These are phyloP conservation scores for Penicillium flavigenum DNA, from an alignment of 495 filamentous ascomycete species.

Conservation along the genomic window DNA sequence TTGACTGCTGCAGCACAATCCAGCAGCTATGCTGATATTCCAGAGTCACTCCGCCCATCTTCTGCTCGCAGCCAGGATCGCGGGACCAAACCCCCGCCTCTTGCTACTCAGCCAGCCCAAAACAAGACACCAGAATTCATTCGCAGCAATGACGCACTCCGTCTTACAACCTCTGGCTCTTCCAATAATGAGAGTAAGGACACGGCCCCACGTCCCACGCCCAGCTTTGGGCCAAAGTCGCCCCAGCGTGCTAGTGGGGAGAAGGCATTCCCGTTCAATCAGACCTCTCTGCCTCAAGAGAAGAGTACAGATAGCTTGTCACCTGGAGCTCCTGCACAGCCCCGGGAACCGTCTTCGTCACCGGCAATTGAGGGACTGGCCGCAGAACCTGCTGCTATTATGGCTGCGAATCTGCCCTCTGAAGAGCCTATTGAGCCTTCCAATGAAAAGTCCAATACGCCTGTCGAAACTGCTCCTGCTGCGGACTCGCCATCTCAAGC, in stretches of 20 bases:
- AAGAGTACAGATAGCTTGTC: constrained; percentile 8
- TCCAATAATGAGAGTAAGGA: constrained; percentile 26
- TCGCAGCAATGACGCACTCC: constrained; percentile 33
- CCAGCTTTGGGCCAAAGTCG: constrained; percentile 27
- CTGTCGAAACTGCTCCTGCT: not conserved
- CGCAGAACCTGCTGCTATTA: constrained; percentile 19
- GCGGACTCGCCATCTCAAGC: not conserved
- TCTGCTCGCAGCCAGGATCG: constrained; percentile 34
- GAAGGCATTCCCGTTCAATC: constrained; percentile 18
- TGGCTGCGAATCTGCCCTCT: constrained; percentile 14
- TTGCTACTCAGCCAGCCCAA: constrained; percentile 18
- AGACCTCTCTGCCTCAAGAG: constrained; percentile 18
- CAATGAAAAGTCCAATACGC: not conserved
- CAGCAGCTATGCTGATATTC: constrained; percentile 16
- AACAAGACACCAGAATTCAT: constrained; percentile 24
- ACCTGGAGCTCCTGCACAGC: not conserved
- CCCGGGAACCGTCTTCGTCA: constrained; percentile 3
- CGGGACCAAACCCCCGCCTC: constrained; percentile 17
- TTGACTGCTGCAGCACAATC: constrained; percentile 22
- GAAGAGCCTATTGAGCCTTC: constrained; percentile 2
- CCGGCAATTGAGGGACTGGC: constrained; percentile 10
- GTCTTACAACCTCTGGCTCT: constrained; percentile 34
- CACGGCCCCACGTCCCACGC: constrained; percentile 24
- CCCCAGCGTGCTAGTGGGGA: constrained; percentile 28
- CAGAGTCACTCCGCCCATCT: constrained; percentile 26